Percentiles rank a stretch among this genome's conserved stretches.
These are phyloP conservation scores for Pyronema domesticum DNA, from an alignment of 495 filamentous ascomycete species.

Conservation along the genomic window DNA sequence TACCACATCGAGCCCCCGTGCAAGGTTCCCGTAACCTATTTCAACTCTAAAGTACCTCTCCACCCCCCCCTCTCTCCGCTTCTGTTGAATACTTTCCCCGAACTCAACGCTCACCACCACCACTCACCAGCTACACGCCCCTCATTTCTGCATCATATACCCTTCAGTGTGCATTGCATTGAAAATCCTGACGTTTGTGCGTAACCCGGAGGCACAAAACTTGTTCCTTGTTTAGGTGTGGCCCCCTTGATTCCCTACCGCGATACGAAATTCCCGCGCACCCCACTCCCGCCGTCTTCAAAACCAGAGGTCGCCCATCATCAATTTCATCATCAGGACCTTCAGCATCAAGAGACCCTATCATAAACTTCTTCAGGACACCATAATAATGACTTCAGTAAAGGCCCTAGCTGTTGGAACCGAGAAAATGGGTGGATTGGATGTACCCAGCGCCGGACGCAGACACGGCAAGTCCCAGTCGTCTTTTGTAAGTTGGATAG, in stretches of 20 bases:
- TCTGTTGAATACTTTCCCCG: neutral
- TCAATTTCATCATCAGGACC: neutral
- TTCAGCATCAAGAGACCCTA: neutral
- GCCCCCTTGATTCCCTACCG: neutral
- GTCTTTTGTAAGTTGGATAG: conserved; percentile 21
- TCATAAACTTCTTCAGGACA: neutral
- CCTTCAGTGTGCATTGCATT: neutral
- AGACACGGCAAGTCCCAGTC: conserved; percentile 24
- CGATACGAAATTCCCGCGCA: neutral
- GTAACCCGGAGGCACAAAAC: neutral
- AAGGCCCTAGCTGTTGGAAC: conserved; percentile 2
- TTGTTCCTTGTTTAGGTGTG: conserved; percentile 1
- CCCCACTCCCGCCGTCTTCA: too few relatives aligned
- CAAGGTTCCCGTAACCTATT: neutral
- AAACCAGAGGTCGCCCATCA: neutral
- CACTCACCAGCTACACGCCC: neutral
- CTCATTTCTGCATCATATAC: neutral
- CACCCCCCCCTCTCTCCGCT: neutral
- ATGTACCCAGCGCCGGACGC: conserved; percentile 9
- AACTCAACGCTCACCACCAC: neutral
- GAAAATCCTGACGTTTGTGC: neutral
- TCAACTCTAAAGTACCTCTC: neutral
- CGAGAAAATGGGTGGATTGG: conserved; percentile 10
- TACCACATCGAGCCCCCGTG: neutral
- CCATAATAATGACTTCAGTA: neutral